phyloP scores from a whole-genome alignment of 148 eudicot species.

The Nyssa sinensis region DNA sequence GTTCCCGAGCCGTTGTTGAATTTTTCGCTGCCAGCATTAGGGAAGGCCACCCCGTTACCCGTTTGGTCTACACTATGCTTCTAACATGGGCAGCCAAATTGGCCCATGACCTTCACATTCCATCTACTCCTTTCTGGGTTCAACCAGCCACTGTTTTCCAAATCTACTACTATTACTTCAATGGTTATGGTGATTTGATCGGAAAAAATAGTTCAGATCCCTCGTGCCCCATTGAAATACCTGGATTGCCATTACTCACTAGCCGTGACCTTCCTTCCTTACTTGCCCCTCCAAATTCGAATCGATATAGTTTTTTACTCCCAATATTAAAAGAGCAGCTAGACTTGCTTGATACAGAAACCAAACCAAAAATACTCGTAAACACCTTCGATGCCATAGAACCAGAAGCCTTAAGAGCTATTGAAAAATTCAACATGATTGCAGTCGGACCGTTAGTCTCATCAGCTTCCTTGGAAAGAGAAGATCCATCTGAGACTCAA shows the following conservation, averaged over 20 bases:
- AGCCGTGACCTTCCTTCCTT: slow-evolving; percentile 60
- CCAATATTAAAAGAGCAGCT: slow-evolving; percentile 37
- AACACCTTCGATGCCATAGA: slow-evolving; percentile 64
- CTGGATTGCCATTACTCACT: slow-evolving; percentile 37
- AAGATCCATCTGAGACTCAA: slow-evolving; percentile 25
- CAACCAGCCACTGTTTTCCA: slow-evolving; percentile 56
- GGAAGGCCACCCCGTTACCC: slow-evolving; percentile 45
- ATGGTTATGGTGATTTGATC: slow-evolving; percentile 31
- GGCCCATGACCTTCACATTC: slow-evolving; percentile 45
- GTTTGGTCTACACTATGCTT: slow-evolving; percentile 48
- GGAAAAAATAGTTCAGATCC: slow-evolving; percentile 26
- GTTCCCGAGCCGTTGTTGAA: slow-evolving; percentile 24
- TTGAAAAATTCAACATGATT: slow-evolving; percentile 29
- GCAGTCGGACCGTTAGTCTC: slow-evolving; percentile 51
- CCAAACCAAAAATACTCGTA: slow-evolving; percentile 44
- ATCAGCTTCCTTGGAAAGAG: slow-evolving; percentile 30
- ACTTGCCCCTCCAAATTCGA: slow-evolving; percentile 31
- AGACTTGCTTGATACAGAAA: slow-evolving; percentile 28
- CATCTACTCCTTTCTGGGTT: slow-evolving; percentile 52
- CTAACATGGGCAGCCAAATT: slow-evolving; percentile 59
- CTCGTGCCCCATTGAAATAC: slow-evolving; percentile 38
- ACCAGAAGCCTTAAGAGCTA: slow-evolving; percentile 33
- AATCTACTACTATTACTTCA: slow-evolving; percentile 52
- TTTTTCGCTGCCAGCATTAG: slow-evolving; percentile 24
- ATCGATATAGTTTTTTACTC: slow-evolving; percentile 18